Percentiles rank a stretch among this genome's conserved stretches.
phyloP scores from a whole-genome alignment of 768 basidiomycete genomes.

The Hypsizygus marmoreus region DNA sequence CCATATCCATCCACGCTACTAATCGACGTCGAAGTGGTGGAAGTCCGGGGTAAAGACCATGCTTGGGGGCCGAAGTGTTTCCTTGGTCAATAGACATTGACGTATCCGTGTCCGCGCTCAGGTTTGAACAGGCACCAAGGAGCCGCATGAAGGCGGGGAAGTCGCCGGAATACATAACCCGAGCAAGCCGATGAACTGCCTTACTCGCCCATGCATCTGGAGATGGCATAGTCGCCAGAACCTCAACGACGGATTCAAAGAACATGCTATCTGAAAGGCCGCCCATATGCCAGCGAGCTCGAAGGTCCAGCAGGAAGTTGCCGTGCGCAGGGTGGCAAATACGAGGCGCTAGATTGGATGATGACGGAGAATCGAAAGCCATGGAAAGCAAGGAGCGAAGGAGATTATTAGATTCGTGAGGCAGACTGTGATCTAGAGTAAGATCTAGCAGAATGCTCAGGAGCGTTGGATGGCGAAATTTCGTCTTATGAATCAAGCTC shows the following conservation, averaged over 20 bases:
- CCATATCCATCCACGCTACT: conserved; percentile 4
- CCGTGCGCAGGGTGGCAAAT: conserved; percentile 48
- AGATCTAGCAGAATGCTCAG: conserved; percentile 51
- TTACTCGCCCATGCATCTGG: conserved; percentile 42
- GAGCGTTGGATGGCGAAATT: conserved; percentile 50
- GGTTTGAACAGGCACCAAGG: conserved; percentile 27
- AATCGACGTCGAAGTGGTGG: conserved; percentile 4
- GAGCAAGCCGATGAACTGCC: conserved; percentile 35
- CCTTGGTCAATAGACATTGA: background rate
- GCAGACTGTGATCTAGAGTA: conserved; percentile 44
- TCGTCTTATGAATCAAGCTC: conserved; percentile 44
- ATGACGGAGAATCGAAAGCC: conserved; percentile 32
- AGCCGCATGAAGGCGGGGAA: conserved; percentile 29
- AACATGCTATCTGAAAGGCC: conserved; percentile 30
- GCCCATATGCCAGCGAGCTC: conserved; percentile 37
- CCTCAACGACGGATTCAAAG: conserved; percentile 30
- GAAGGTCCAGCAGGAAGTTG: conserved; percentile 48
- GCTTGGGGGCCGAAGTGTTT: too few species aligned
- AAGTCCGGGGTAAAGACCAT: too few species aligned
- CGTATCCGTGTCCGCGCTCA: background rate
- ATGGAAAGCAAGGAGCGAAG: conserved; percentile 42
- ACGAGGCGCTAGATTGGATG: conserved; percentile 24
- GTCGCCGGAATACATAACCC: conserved; percentile 12
- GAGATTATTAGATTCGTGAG: conserved; percentile 43
- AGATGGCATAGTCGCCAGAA: conserved; percentile 19